Percentiles rank a stretch among this genome's conserved stretches.
Evolutionary conservation across 768 basidiomycete species (phyloP).

Genomic region (Leccinum fibrillosum): DNA sequence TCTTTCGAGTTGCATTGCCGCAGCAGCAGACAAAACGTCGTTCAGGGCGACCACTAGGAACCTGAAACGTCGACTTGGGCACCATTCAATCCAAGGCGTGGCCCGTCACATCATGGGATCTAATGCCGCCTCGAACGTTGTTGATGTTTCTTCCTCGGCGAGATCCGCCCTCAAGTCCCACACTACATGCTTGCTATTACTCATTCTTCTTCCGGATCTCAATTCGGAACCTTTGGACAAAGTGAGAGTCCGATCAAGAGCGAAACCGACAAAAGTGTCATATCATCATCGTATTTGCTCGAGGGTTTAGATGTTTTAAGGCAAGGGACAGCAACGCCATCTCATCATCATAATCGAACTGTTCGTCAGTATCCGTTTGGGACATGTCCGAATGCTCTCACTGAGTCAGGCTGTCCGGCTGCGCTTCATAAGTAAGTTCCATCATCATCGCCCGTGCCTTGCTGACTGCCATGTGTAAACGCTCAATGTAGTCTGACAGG

Average conservation of each 20-base stretch:
- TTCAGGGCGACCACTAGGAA: not conserved
- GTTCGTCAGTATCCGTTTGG: conserved; percentile 13
- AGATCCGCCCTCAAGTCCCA: conserved; percentile 29
- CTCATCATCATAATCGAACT: conserved; percentile 16
- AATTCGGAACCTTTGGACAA: conserved; percentile 15
- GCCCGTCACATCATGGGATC: not conserved
- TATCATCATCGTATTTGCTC: conserved; percentile 4
- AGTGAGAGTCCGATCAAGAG: conserved; percentile 21
- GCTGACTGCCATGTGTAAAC: conserved; percentile 10
- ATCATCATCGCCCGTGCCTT: conserved; percentile 16
- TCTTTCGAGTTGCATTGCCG: conserved; percentile 8
- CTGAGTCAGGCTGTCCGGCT: conserved; percentile 7
- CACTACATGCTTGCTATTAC: not conserved
- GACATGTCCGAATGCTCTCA: not conserved
- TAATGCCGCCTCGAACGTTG: conserved; percentile 21
- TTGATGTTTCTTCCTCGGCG: conserved; percentile 8
- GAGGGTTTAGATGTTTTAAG: not conserved
- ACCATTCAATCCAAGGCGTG: not conserved
- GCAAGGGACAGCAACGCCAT: conserved; percentile 5
- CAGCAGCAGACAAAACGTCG: not conserved
- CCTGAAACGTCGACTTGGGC: conserved; percentile 19
- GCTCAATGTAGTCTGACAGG: not conserved
- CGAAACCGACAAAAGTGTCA: not conserved
- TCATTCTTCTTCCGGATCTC: conserved; percentile 21
- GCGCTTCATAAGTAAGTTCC: not conserved